Base-by-base conservation (phyloP, 306 rosid species). In the Rosa multiflora region DNA sequence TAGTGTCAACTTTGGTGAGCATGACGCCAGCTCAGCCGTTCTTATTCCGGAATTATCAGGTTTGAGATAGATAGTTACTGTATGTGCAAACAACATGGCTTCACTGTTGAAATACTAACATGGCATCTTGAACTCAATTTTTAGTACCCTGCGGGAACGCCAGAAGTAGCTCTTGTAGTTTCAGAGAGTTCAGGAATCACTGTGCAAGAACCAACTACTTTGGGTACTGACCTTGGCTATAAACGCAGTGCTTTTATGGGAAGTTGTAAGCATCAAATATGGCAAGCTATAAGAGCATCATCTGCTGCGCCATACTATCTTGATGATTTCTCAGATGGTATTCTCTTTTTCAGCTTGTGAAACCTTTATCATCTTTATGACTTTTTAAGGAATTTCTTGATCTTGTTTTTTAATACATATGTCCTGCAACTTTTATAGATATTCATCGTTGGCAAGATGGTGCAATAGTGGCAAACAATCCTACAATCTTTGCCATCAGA, bases 291-390 rank as follows among this genome's bases (percentile, higher is more conserved):
- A 83, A 86, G 99, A 89, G 99, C 99, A 23, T 95, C 99, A 61
- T 95, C 99, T 85, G 98, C 99, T 74, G 99, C 99, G 72, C 99
- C 99, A 23, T 95, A 95, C 88, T 95, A 95, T 87, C 97, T 95
- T 52, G 99, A 92, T 85, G 99, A 95, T 88, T 95, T 88, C 83
- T 90, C 99, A 0, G 97, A 89, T 89, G 99, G 99, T 95, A 92
- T 80, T 86, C 67, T 64, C 56, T 63, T 48, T 62, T 72, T 43
- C 44, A 49, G 1, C 72, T 72, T 77, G 74, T 48, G 49, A 68
- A 64, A 80, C 64, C 6, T n/a, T 70, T 72, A 8, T 78, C 56
- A 53, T 82, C 71, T 61, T 44, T n/a, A n/a, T n/a, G n/a, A n/a
- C n/a, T n/a, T n/a, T n/a, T n/a, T n/a, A n/a, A n/a, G n/a, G n/a